These are phyloP conservation scores for Neonectria magnoliae DNA, from an alignment of 2,329 filamentous ascomycete genomes.

Conservation along the genomic window DNA sequence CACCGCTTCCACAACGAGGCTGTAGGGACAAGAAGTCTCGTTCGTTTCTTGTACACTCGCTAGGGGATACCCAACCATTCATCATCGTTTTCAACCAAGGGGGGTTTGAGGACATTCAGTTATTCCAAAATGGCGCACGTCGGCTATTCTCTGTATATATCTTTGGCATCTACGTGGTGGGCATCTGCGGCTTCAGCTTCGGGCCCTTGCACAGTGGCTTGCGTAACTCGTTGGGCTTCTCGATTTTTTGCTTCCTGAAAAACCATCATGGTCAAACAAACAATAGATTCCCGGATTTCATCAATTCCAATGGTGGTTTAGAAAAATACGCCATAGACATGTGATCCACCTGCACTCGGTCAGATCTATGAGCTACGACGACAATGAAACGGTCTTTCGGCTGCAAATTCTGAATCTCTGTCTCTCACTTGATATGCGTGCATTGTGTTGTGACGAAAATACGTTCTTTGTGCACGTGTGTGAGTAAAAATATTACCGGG, in stretches of 20 bases:
- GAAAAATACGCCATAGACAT: slow-evolving; percentile 20
- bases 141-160: slow-evolving; percentile 46
- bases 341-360: slow-evolving; percentile 21
- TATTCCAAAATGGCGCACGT: slow-evolving; percentile 36
- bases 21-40: slow-evolving; percentile 21
- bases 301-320: slow-evolving; percentile 20
- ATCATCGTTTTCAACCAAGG: slow-evolving; percentile 37
- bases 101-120: slow-evolving; percentile 35
- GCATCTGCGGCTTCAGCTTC: slow-evolving; percentile 13
- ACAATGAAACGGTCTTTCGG: slow-evolving; percentile 34
- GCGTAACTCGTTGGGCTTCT: slow-evolving; percentile 26
- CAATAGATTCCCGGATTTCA: slow-evolving; percentile 31
- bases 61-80: slow-evolving; percentile 47
- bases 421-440: not conserved
- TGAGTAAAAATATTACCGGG: not conserved
- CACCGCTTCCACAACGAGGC: slow-evolving; percentile 5
- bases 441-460: not conserved
- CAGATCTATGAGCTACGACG: slow-evolving; percentile 42
- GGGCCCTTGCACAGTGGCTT: slow-evolving; percentile 17
- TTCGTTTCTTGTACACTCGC: slow-evolving; percentile 52
- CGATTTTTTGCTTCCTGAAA: slow-evolving; percentile 21
- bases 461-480: not conserved
- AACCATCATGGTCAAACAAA: slow-evolving; percentile 16
- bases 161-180: slow-evolving; percentile 34
- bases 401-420: slow-evolving; percentile 5